Evolutionary conservation across 495 filamentous ascomycete genomes (phyloP), one percentile per base, ranked within the genome.

Genomic region (Podospora pseudocomata): DNA sequence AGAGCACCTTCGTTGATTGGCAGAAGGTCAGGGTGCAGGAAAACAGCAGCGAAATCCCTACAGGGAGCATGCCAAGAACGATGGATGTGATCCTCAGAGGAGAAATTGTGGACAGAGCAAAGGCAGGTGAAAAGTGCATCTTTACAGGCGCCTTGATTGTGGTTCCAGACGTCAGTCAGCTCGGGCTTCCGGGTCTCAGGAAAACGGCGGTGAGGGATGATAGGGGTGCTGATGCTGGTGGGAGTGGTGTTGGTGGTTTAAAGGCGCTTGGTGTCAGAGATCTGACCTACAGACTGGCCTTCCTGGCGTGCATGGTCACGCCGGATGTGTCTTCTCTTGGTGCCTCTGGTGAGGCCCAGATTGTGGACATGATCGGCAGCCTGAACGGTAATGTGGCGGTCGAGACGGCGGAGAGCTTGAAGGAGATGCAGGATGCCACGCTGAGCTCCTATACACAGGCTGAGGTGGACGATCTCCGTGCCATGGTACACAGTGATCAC

Each of bases 1-100:
- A 97, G 77, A 97, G 93, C 76, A 97, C 94, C 2, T 99, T 99
- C 74, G 91, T 98, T 23, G 95, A 99, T 79, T 99, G 95, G 95
- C 95, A 99, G 71, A 98, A 98, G 76, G 91, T 98, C 26, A 89
- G 96, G 63, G 90, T 98, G 34, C 95, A 99, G 78, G 95, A 99
- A 80, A 98, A 97, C 77, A 95, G 92, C 64, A 94, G 93, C 19
- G 95, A 99, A 78, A 99, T 99, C 60, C 95, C 95, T 0, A 99
- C 95, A 1, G 95, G 95, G 55, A 97, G 93, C 79, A 99, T 99
- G 95, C 95, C 95, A 3, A 87, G 95, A 56, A 99, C 95, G 4
- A 93, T 99, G 88, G 95, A 99, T 72, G 88, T 99, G 26, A 97
- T 99, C 71, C 81, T 99, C n/a, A 88, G 96, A 68, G 96, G 96